A percentile compares a stretch with the other conserved stretches of the same genome.
phyloP scores from a whole-genome alignment of 2,329 filamentous ascomycete species.

The Xylariaceae sp. region DNA sequence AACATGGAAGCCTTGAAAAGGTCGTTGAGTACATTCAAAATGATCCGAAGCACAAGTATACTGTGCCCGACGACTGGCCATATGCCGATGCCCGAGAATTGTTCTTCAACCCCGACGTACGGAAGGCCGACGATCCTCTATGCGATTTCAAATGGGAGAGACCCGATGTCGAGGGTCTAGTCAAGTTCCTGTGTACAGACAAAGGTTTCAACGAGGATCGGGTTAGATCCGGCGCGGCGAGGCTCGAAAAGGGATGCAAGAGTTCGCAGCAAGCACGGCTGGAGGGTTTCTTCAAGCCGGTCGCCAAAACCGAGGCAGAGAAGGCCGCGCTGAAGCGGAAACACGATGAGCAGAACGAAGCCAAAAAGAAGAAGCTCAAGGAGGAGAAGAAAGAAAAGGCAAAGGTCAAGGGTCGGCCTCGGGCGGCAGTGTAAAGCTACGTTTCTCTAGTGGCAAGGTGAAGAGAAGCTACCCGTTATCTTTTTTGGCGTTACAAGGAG shows the following conservation, averaged over 20 bases:
- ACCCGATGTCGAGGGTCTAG: conserved; percentile 82
- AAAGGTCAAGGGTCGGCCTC: conserved; percentile 79
- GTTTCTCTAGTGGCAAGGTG: neutral
- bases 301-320: conserved; percentile 82
- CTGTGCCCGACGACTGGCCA: conserved; percentile 93
- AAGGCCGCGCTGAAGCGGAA: conserved; percentile 85
- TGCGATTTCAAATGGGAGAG: conserved; percentile 98
- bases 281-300: conserved; percentile 93
- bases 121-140: conserved; percentile 70
- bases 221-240: conserved; percentile 70
- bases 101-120: conserved; percentile 88
- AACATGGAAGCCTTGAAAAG: conserved; percentile 81
- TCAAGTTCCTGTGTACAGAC: conserved; percentile 84
- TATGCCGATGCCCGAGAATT: conserved; percentile 85
- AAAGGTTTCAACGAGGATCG: conserved; percentile 97
- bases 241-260: conserved; percentile 86
- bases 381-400: conserved; percentile 94
- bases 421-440: conserved; percentile 40
- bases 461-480: neutral
- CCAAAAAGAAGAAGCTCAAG: conserved; percentile 94
- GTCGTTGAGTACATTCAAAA: conserved; percentile 76
- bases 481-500: conserved; percentile 22
- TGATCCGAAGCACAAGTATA: conserved; percentile 72
- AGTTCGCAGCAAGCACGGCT: conserved; percentile 82
- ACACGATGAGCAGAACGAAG: conserved; percentile 83